Base-by-base conservation (phyloP, 2,329 filamentous ascomycete genomes). In the Nannizzia gypsea region DNA sequence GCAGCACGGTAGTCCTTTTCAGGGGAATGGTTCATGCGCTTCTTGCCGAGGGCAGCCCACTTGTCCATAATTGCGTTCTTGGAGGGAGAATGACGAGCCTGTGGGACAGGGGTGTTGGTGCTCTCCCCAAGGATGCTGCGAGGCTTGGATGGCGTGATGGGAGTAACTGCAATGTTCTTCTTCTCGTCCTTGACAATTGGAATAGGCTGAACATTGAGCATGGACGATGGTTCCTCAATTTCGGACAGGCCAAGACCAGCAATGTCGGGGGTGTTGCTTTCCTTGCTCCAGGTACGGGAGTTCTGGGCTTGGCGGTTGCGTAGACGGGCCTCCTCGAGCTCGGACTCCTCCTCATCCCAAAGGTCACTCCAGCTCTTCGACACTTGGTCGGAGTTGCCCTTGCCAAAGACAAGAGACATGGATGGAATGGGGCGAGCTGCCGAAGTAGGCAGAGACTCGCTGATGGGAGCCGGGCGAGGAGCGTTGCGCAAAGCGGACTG, bases 301-400 rank as follows among this genome's bases (percentile, higher is more conserved):
- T 90, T 89, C 68, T 87, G 79, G 70, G 77, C 75, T 63, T 76
- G 77, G 34, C 78, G 76, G 64, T 84, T 77, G 73, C 86, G 82
- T 26, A 87, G 75, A 4, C 77, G 77, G 62, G 80, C 74, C 60
- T 83, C 76, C 70, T 86, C 82, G 64, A 81, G 83, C 67, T 86
- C 82, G 38, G 80, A 78, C 68, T 93, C 90, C 59, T 97, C 92
- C 72, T 97, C 92, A 61, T 97, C 92, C 87, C 90, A 96, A 73
- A 97, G 84, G 72, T 99, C 93, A 69, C 91, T 96, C 93, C 93
- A 99, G 79, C 93, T 97, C 86, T 97, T 97, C 60, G 93, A 96
- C 55, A 95, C 89, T 55, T 82, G 78, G 52, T 92, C 87, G 63
- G 84, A 82, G 71, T 87, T 84, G 38, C 71, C 70, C 69, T 85